Evolutionary conservation across 192 early-diverging fungal species (phyloP), one percentile per base, ranked within the genome.

Genomic region (Coemansia sp.): DNA sequence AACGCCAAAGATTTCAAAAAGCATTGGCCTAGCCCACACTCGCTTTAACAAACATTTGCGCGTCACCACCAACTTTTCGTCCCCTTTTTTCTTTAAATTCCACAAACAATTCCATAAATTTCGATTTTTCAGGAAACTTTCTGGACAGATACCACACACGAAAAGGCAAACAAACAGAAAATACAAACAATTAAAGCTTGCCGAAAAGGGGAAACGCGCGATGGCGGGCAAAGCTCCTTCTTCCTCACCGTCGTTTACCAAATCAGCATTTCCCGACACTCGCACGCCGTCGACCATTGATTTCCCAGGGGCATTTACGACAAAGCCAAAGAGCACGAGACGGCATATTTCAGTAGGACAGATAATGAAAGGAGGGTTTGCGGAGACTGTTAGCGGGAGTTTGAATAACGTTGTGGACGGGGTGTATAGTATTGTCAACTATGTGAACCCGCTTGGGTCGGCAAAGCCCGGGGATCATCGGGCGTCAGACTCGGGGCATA

Each of bases 241-340:
- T 61, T 50, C 36, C 11, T 36, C 55, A 18, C 23, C 46, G 11
- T 18, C 54, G 10, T 47, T 38, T 11, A 36, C 5, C 58, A 46
- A 52, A 23, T n/a, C 46, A 23, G 37, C 37, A 9, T 8, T 12
- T 12, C 48, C 58, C 2, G 60, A 58, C 4, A 52, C 66, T 36
- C 61, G 75, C 47, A 78, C 70, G 0, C 75, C 69, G 3, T 78
- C 76, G 17, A 57, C 53, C 0, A 64, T 79, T 2, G 70, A 79
- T 37, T 73, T 73, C 28, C 76, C 76, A 1, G 76, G 76, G 17
- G 76, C 76, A 9, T 79, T 79, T 54, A 73, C 56, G 18, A 73
- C 67, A 20, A 56, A 63, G 10, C 76, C 76, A 3, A 59, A 44
- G 31, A 20, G 48, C 14, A 59, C 21, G 21, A 21, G 62, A 38